Base-by-base conservation (phyloP, 192 early-diverging fungal genomes). In the Coemansia sp. region DNA sequence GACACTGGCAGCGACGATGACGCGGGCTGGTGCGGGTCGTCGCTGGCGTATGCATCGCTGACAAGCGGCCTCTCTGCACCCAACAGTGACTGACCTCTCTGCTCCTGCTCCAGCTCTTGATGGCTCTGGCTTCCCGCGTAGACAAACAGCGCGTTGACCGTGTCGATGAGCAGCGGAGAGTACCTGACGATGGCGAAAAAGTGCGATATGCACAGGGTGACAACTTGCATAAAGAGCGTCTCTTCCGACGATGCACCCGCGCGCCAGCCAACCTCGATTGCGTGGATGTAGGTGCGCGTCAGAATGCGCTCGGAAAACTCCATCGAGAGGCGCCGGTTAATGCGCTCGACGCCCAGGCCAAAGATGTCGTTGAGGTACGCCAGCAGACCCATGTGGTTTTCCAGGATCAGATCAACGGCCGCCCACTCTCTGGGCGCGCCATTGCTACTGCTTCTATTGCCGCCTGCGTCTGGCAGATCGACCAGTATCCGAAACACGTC, bases 291-390 rank as follows among this genome's bases (percentile, higher is more conserved):
- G 0, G 74, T 71, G 49, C 69, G 67, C 6, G 42, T 29, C 19
- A 82, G 67, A 20, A 74, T 71, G 62, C 70, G 71, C 62, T 67
- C 74, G 9, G 23, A 47, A 22, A 72, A 70, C 60, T 71, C 73
- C 42, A 4, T 27, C 48, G 68, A 54, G 3, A 73, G 51, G 24
- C 61, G 78, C 58, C 60, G 56, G 61, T 85, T 87, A 62, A 87
- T 85, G 52, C 81, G 83, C 57, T 77, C 65, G 22, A 81, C 77
- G 14, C 82, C 76, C 59, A 87, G 54, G 0, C 82, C 78, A 47
- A 77, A 82, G 25, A 87, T 80, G 47, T 87, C 85, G 65, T 86
- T 87, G 58, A 87, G 69, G 53, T 87, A 87, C 30, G 84, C 84
- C 27, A 87, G 77, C 36, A 82, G 82, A 9, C 85, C 86, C 69